A percentile compares a stretch with the other conserved stretches of the same genome.
phyloP scores from a whole-genome alignment of 2,329 filamentous ascomycete species.

The Phyllosticta capitalensis region DNA sequence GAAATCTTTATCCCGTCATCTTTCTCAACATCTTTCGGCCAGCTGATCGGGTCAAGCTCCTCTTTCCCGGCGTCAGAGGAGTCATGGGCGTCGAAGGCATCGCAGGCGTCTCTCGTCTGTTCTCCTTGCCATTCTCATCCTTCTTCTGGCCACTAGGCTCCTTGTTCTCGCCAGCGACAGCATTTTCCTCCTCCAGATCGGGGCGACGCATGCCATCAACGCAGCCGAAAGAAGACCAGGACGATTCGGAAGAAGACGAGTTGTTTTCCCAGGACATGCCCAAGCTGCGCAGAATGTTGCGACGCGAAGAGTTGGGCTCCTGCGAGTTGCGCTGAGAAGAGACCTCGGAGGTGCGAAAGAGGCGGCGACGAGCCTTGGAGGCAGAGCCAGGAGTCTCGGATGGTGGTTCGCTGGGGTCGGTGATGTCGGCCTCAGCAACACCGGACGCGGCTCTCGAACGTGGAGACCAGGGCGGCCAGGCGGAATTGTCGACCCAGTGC shows the following conservation, averaged over 20 bases:
- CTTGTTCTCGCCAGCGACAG: background rate
- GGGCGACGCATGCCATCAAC: slow-evolving; percentile 8
- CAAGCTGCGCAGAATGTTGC: slow-evolving; percentile 1
- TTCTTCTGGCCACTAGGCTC: too few relatives aligned
- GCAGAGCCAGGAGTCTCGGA: background rate
- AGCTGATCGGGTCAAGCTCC: background rate
- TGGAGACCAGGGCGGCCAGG: background rate
- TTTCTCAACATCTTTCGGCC: background rate
- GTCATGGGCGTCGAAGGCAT: too few relatives aligned
- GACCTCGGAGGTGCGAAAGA: background rate
- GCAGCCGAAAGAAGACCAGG: slow-evolving; percentile 7
- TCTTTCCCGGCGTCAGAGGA: background rate
- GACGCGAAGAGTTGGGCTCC: background rate
- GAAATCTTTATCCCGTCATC: background rate
- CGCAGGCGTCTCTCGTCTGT: too few relatives aligned
- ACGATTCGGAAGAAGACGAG: slow-evolving; percentile 4
- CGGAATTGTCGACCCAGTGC: background rate
- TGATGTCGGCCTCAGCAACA: background rate
- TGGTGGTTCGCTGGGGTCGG: background rate
- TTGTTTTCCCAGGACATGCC: background rate
- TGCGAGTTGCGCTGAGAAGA: background rate
- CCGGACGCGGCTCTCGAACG: slow-evolving; percentile 5
- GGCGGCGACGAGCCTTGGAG: background rate
- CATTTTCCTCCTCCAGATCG: background rate
- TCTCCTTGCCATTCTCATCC: too few relatives aligned